Base-by-base conservation (phyloP, 495 filamentous ascomycete genomes). In the Aspergillus diversus region DNA sequence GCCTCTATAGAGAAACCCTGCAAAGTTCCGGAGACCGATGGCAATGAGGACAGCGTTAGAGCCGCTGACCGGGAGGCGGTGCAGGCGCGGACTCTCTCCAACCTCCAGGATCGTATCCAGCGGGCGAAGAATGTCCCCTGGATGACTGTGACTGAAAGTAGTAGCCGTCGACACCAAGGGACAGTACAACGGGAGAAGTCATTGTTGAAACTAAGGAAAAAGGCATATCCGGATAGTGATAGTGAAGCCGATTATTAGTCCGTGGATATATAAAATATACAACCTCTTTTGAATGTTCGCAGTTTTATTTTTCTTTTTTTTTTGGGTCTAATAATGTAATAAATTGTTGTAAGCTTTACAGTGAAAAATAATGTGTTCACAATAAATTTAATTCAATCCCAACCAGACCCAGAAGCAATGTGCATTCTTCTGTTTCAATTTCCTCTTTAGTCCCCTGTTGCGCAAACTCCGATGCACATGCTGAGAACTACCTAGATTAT, bases 191-290 rank as follows among this genome's bases (percentile, higher is more conserved):
- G 73, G 33, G 77, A 80, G 43, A 72, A 71, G 50, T 71, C 70
- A 16, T 65, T 80, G n/a, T 81, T 77, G 79, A 81, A 77, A 57
- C 54, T 81, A 43, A 69, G 75, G 35, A 81, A 81, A 69, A 79
- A 76, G 74, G 79, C 77, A 0, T 77, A 77, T 59, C 69, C 73
- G 5, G 74, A 68, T 3, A 79, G 75, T 65, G 79, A 78, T 27
- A 80, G 77, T 56, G 79, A 81, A 63, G 64, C 70, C 11, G 77
- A 78, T 39, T 79, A 71, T 62, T 78, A 72, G 60, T 2, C 12
- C 9, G 46, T 47, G 48, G 5, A 46, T 3, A 46, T 7, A 49
- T 12, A 21, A 49, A 21, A 48, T 8, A 49, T 8, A 49, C 17
- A 27, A 50, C 21, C 21, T 27, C 21, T 27, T 27, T 27, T 2